Evolutionary conservation across 306 rosid genomes (phyloP).

Genomic region (Vicia villosa): DNA sequence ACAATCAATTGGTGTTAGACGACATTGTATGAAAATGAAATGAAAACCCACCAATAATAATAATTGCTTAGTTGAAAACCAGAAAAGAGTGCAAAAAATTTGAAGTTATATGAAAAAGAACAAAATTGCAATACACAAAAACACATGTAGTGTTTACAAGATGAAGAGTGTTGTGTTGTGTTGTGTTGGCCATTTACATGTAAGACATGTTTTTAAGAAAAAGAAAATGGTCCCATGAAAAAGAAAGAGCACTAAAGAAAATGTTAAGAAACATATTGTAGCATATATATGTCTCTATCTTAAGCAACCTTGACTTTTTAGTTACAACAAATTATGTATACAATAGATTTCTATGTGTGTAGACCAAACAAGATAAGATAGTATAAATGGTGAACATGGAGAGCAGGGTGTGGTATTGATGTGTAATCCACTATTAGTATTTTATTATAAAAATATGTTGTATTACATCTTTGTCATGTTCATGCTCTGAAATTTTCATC

Average conservation of each 20-base stretch:
- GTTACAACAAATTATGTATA: neutral
- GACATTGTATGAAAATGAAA: slow-evolving; percentile 30
- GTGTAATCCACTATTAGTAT: slow-evolving; percentile 8
- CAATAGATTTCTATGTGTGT: neutral
- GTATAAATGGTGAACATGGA: slow-evolving; percentile 18
- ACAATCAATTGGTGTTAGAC: slow-evolving; percentile 33
- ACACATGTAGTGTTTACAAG: slow-evolving; percentile 12
- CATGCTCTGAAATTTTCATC: slow-evolving; percentile 30
- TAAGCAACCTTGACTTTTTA: slow-evolving; percentile 47
- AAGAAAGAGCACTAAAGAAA: slow-evolving; percentile 56
- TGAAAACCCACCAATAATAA: slow-evolving; percentile 24
- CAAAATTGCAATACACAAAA: neutral
- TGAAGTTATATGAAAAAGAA: slow-evolving; percentile 21
- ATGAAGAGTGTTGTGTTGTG: slow-evolving; percentile 12
- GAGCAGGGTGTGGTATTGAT: neutral
- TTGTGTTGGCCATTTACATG: slow-evolving; percentile 48
- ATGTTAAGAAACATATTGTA: slow-evolving; percentile 47
- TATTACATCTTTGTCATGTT: slow-evolving; percentile 37
- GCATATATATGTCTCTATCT: slow-evolving; percentile 39
- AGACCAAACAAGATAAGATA: slow-evolving; percentile 35
- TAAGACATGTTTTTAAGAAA: slow-evolving; percentile 58
- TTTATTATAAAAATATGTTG: neutral
- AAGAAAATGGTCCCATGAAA: slow-evolving; percentile 46
- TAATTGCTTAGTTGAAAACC: slow-evolving; percentile 37
- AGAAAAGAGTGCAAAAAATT: neutral